Percentiles rank a stretch among this genome's conserved stretches.
Evolutionary conservation across 306 rosid genomes (phyloP).

Genomic region (Cyclanthera cordifolia): DNA sequence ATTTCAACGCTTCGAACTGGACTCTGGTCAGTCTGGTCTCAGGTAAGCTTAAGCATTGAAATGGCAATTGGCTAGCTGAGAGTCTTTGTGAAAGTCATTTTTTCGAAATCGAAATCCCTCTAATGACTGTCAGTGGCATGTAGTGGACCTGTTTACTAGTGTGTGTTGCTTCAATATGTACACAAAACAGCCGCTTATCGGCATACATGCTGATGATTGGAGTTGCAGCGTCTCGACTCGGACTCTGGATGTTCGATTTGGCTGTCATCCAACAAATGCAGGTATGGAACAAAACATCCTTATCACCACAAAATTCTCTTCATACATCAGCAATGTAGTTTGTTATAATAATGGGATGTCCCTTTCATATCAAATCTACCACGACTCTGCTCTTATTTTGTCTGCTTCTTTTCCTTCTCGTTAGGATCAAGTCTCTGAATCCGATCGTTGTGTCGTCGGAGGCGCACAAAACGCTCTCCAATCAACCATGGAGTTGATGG

Average conservation of each 20-base stretch:
- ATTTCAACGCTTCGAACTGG: conserved; percentile 58
- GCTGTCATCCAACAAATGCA: conserved; percentile 89
- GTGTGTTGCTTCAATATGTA: conserved; percentile 56
- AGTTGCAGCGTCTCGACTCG: conserved; percentile 77
- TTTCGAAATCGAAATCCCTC: neutral
- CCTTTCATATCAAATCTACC: neutral
- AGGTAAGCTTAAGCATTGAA: conserved; percentile 27
- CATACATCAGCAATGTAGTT: neutral
- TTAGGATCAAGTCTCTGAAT: conserved; percentile 61
- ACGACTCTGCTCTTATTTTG: neutral
- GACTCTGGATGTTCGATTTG: conserved; percentile 84
- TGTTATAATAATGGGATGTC: neutral
- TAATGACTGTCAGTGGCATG: conserved; percentile 4
- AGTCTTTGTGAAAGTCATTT: neutral
- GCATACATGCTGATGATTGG: conserved; percentile 65
- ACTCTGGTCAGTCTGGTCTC: conserved; percentile 83
- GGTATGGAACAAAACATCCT: conserved; percentile 18
- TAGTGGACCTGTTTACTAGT: conserved; percentile 69
- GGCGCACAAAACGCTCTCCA: conserved; percentile 84
- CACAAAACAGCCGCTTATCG: conserved; percentile 27
- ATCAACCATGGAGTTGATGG: conserved; percentile 61
- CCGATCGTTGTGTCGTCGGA: conserved; percentile 73
- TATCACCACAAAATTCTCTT: neutral
- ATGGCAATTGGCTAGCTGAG: neutral
- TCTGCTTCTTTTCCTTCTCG: neutral